Percentiles rank a stretch among this genome's conserved stretches.
Conservation (phyloP, 2,329 filamentous ascomycete species). For the Colletotrichum viniferum region DNA sequence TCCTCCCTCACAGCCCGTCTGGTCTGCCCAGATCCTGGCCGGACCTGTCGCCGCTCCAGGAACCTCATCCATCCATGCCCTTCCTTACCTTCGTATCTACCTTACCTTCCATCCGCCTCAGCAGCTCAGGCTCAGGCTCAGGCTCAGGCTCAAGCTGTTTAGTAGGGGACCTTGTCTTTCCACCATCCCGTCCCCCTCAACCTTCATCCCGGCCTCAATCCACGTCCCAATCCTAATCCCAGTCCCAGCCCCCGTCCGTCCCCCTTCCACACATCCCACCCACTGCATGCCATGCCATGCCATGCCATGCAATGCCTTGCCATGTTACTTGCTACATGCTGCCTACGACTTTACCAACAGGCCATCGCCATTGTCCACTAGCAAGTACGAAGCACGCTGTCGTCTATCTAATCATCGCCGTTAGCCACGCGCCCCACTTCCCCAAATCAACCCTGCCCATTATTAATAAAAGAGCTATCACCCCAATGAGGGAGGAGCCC, state of each 20-base stretch:
- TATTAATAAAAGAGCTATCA: conserved; percentile 21
- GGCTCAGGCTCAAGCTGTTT: not conserved
- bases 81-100: not conserved
- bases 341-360: not conserved
- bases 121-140: not conserved
- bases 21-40: not conserved
- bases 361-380: not conserved
- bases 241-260: not conserved
- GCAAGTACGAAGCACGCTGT: not conserved
- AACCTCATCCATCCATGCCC: not conserved
- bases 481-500: conserved; percentile 18
- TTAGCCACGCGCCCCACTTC: conserved; percentile 20
- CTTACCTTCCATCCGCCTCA: not conserved
- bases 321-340: not conserved
- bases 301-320: not conserved
- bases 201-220: not conserved
- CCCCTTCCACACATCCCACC: not conserved
- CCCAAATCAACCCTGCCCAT: conserved; percentile 22
- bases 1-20: not conserved
- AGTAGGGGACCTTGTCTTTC: not conserved
- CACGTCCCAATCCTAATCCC: not conserved
- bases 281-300: not conserved
- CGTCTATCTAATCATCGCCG: conserved; percentile 4
- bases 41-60: conserved; percentile 13
- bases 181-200: not conserved